Evolutionary conservation across 257 asterid species (phyloP).

Genomic region (Petunia axillaris): DNA sequence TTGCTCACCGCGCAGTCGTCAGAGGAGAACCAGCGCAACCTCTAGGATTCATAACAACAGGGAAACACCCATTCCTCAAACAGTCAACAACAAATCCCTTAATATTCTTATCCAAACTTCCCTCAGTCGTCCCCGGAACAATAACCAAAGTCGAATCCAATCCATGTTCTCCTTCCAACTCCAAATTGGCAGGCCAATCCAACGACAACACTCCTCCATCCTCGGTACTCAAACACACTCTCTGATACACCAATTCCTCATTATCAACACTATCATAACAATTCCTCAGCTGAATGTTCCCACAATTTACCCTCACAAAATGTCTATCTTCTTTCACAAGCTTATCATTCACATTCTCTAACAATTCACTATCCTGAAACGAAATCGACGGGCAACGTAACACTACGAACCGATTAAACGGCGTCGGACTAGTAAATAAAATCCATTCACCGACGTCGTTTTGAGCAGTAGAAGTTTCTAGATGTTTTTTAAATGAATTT

Average conservation of each 20-base stretch:
- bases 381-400: conserved; percentile 83
- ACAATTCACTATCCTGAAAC: conserved; percentile 60
- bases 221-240: conserved; percentile 69
- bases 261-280: conserved; percentile 34
- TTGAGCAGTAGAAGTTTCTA: conserved; percentile 21
- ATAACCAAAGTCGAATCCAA: conserved; percentile 79
- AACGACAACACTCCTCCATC: conserved; percentile 90
- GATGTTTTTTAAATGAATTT: background rate
- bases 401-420: conserved; percentile 86
- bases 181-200: conserved; percentile 95
- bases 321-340: conserved; percentile 76
- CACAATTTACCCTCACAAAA: conserved; percentile 66
- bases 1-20: conserved; percentile 77
- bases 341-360: conserved; percentile 69
- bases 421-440: conserved; percentile 80
- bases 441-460: conserved; percentile 77
- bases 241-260: conserved; percentile 73
- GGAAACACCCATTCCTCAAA: conserved; percentile 80
- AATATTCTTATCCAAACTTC: conserved; percentile 66
- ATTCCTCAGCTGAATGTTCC: conserved; percentile 50
- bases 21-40: conserved; percentile 97
- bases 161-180: conserved; percentile 80
- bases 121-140: conserved; percentile 86
- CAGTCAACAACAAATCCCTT: conserved; percentile 63
- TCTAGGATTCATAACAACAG: conserved; percentile 93